phyloP scores from a whole-genome alignment of 495 filamentous ascomycete genomes.

The Trichocladium uniseriatum region DNA sequence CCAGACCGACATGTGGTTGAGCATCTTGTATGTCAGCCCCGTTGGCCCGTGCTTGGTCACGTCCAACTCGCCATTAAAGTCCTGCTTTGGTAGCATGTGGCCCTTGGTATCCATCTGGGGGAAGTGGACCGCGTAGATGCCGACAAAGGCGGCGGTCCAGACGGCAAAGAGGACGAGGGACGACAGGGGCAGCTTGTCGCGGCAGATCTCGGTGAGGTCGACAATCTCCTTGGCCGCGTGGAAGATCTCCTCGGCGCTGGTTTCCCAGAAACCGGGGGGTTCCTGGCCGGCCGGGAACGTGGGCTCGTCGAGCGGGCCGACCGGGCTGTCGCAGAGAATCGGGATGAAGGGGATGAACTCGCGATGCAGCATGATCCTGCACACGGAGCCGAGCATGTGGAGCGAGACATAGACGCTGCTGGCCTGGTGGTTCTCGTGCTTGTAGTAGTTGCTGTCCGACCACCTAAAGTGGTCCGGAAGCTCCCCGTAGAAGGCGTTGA shows the following conservation, averaged over 20 bases:
- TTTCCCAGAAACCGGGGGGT: conserved; percentile 58
- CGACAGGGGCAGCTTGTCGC: conserved; percentile 67
- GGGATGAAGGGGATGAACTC: conserved; percentile 80
- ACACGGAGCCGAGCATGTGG: conserved; percentile 70
- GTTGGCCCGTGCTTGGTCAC: conserved; percentile 29
- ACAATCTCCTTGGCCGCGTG: conserved; percentile 63
- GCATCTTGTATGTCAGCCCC: conserved; percentile 31
- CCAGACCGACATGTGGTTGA: conserved; percentile 52
- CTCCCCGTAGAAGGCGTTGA: conserved; percentile 56
- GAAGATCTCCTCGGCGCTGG: conserved; percentile 66
- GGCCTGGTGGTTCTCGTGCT: conserved; percentile 66
- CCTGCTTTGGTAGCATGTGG: conserved; percentile 40
- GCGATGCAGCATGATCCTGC: conserved; percentile 68
- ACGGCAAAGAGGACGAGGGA: conserved; percentile 72
- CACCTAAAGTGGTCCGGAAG: conserved; percentile 64
- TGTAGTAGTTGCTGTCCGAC: conserved; percentile 66
- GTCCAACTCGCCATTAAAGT: conserved; percentile 13
- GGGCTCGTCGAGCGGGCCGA: conserved; percentile 66
- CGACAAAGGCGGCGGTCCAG: conserved; percentile 67
- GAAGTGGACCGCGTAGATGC: conserved; percentile 65
- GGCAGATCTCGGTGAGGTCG: conserved; percentile 63
- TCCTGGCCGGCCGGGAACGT: conserved; percentile 45
- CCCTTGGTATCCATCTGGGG: conserved; percentile 66
- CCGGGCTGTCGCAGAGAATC: conserved; percentile 54
- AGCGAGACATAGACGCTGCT: conserved; percentile 67